These are phyloP conservation scores for Evernia prunastri DNA, from an alignment of 495 filamentous ascomycete genomes.

Conservation along the genomic window DNA sequence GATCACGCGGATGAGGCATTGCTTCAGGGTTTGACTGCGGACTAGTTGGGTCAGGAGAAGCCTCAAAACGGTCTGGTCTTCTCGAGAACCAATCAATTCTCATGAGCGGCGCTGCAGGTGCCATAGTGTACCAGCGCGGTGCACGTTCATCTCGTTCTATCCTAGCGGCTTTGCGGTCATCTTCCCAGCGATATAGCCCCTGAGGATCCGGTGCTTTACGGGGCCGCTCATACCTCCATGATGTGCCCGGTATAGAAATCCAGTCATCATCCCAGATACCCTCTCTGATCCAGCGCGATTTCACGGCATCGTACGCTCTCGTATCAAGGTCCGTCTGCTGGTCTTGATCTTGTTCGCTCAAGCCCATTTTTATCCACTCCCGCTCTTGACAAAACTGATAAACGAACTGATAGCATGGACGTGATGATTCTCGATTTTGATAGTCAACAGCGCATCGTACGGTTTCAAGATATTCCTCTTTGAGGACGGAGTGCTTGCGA, in stretches of 20 bases:
- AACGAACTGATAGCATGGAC: not conserved
- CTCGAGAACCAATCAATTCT: not conserved
- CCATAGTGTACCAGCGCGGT: not conserved
- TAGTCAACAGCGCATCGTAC: not conserved
- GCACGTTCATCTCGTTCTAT: not conserved
- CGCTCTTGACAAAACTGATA: not conserved
- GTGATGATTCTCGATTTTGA: not conserved
- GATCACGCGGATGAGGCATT: not conserved
- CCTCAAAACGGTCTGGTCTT: no score
- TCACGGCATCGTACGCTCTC: not conserved
- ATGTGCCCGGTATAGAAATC: not conserved
- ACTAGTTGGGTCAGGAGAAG: not conserved
- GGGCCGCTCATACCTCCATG: not conserved
- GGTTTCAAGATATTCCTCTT: not conserved
- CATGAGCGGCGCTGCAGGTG: not conserved
- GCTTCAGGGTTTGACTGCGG: not conserved
- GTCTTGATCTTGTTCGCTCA: not conserved
- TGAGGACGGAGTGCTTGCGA: not conserved
- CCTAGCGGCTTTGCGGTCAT: not conserved
- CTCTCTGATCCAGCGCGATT: not conserved
- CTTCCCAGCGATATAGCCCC: not conserved
- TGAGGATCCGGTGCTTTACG: not conserved
- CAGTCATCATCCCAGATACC: not conserved
- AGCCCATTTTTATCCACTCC: not conserved
- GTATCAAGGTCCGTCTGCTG: not conserved